Evolutionary conservation across 208 protist species (phyloP).

Genomic region (Phytomonas francai): DNA sequence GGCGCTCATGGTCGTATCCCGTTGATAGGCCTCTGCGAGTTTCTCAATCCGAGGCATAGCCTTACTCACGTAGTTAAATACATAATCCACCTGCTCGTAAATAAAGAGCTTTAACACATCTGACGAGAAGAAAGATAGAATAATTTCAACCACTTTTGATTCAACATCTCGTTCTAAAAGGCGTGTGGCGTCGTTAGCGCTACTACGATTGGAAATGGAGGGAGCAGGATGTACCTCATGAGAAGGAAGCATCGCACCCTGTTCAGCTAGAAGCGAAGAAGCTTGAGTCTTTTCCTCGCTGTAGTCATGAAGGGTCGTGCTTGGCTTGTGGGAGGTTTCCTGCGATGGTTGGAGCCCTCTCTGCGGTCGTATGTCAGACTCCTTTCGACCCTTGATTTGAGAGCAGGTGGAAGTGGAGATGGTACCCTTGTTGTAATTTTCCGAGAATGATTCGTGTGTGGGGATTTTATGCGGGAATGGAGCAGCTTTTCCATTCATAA

Average conservation of each 20-base stretch:
- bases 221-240: neutral
- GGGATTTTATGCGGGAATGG: neutral
- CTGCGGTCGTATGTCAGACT: neutral
- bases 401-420: neutral
- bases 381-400: neutral
- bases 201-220: neutral
- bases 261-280: neutral
- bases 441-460: neutral
- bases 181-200: neutral
- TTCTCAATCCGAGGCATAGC: slow-evolving; percentile 44
- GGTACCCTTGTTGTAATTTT: neutral
- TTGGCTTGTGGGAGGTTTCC: neutral
- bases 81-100: slow-evolving; percentile 79
- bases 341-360: neutral
- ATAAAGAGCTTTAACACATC: slow-evolving; percentile 50
- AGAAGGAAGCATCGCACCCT: neutral
- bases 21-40: slow-evolving; percentile 29
- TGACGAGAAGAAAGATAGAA: slow-evolving; percentile 21
- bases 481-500: neutral
- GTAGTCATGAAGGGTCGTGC: neutral
- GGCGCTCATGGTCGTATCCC: neutral
- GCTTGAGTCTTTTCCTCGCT: neutral
- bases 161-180: neutral
- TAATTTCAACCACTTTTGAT: neutral
- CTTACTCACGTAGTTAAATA: slow-evolving; percentile 49